A percentile compares a stretch with the other conserved stretches of the same genome.
Evolutionary conservation across 2,329 filamentous ascomycete genomes (phyloP).

Genomic region (Neoscytalidium dimidiatum): DNA sequence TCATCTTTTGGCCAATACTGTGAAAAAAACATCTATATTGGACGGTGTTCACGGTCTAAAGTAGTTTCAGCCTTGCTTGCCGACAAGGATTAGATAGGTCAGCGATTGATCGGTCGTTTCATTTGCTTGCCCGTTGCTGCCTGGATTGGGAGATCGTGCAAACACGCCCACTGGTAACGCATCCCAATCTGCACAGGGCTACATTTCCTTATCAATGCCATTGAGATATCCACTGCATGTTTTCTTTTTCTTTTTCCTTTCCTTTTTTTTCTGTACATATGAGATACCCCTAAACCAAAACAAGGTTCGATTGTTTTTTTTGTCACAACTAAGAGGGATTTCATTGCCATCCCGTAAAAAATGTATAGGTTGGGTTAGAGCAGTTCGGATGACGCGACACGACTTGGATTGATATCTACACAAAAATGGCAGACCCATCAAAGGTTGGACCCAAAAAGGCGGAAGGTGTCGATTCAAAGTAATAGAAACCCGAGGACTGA

Average conservation of each 20-base stretch:
- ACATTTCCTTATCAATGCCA: no score
- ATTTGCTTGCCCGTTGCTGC: background rate
- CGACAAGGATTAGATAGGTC: background rate
- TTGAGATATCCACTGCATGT: background rate
- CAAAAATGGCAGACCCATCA: background rate
- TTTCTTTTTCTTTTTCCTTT: background rate
- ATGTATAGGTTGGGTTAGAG: no score
- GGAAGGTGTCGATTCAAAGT: background rate
- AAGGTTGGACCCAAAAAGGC: background rate
- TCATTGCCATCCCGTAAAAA: no score
- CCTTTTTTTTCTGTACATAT: background rate
- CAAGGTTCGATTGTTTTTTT: background rate
- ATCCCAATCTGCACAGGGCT: no score
- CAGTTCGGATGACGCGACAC: no score
- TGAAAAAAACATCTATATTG: background rate
- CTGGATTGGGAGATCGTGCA: background rate
- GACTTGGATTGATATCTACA: conserved; percentile 9
- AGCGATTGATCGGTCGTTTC: background rate
- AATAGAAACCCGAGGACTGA: background rate
- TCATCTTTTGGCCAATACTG: background rate
- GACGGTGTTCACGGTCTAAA: no score
- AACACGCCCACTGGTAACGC: no score
- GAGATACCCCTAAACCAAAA: background rate
- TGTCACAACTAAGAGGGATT: background rate
- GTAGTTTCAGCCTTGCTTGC: background rate